These are phyloP conservation scores for Schrenkiella parvula DNA, from an alignment of 345 rosid genomes.

Conservation along the genomic window DNA sequence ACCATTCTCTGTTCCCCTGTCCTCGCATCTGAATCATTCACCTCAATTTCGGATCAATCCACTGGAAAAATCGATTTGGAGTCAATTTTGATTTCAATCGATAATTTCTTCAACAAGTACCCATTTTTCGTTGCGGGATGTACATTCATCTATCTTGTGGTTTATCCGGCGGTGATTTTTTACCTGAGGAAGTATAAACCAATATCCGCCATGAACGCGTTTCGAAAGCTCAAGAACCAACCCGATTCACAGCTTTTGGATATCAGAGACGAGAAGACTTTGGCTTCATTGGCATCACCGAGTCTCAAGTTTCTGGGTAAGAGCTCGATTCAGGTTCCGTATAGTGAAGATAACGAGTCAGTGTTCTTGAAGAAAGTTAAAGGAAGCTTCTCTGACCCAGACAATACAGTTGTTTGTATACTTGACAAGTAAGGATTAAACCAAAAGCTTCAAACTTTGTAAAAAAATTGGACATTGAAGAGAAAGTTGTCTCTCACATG, in stretches of 20 bases:
- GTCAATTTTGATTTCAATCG: constrained; percentile 53
- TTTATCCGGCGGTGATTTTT: constrained; percentile 47
- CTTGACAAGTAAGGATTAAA: constrained; percentile 65
- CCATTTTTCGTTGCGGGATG: constrained; percentile 92
- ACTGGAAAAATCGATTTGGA: constrained; percentile 68
- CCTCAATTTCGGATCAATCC: constrained; percentile 31
- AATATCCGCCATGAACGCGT: constrained; percentile 57
- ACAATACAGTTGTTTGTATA: constrained; percentile 54
- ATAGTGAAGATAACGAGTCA: constrained; percentile 46
- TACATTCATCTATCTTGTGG: constrained; percentile 74
- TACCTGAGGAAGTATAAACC: constrained; percentile 72
- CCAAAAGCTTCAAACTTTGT: constrained; percentile 9
- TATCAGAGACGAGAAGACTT: constrained; percentile 58
- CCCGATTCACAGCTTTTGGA: constrained; percentile 75
- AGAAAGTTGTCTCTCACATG: constrained; percentile 15
- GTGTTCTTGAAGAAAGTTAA: constrained; percentile 54
- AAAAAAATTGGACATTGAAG: not conserved
- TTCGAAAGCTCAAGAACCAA: constrained; percentile 57
- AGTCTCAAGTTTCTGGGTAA: constrained; percentile 54
- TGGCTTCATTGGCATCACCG: constrained; percentile 60
- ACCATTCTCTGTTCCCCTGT: constrained; percentile 44
- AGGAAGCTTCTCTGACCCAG: constrained; percentile 54
- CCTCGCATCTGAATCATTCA: constrained; percentile 50
- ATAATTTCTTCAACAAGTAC: constrained; percentile 65
- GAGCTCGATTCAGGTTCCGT: constrained; percentile 52